Conservation (phyloP, 352 stramenopile species). For the Pythium folliculosum region DNA sequence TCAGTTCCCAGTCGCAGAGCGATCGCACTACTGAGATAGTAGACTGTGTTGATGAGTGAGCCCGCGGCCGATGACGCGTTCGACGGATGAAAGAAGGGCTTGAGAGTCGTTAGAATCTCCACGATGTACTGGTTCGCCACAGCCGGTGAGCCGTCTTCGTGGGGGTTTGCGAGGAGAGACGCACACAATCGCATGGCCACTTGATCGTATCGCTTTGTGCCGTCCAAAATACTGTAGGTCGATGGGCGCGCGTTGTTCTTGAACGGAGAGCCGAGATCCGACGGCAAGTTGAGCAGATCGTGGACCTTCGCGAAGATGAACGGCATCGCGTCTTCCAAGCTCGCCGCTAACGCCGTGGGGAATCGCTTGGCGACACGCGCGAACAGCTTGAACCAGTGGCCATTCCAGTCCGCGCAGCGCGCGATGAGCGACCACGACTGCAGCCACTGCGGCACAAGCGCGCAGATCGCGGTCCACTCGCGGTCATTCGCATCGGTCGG, state of each 20-base stretch:
- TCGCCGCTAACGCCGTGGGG: constrained; percentile 14
- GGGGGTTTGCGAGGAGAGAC: constrained; percentile 43
- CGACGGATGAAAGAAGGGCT: constrained; percentile 75
- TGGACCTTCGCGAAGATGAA: constrained; percentile 76
- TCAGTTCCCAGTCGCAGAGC: constrained; percentile 54
- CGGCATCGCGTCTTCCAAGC: constrained; percentile 33
- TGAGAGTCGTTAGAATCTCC: constrained; percentile 58
- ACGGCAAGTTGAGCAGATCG: constrained; percentile 58
- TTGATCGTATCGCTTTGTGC: constrained; percentile 58
- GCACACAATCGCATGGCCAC: constrained; percentile 58
- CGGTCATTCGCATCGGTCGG: constrained; percentile 13
- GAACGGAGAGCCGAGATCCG: constrained; percentile 63
- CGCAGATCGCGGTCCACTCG: constrained; percentile 20
- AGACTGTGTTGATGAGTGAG: constrained; percentile 51
- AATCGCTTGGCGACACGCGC: constrained; percentile 61
- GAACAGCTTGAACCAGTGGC: constrained; percentile 75
- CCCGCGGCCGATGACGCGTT: constrained; percentile 65
- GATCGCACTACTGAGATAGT: constrained; percentile 56
- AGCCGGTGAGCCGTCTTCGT: constrained; percentile 9
- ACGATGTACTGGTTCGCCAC: constrained; percentile 51
- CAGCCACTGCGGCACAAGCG: constrained; percentile 58
- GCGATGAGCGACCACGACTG: constrained; percentile 56
- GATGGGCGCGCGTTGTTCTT: constrained; percentile 64
- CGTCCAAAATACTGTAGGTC: constrained; percentile 47
- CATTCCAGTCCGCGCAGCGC: constrained; percentile 60